These are phyloP conservation scores for Sphaerulina musiva DNA, from an alignment of 2,329 filamentous ascomycete species.

Conservation along the genomic window DNA sequence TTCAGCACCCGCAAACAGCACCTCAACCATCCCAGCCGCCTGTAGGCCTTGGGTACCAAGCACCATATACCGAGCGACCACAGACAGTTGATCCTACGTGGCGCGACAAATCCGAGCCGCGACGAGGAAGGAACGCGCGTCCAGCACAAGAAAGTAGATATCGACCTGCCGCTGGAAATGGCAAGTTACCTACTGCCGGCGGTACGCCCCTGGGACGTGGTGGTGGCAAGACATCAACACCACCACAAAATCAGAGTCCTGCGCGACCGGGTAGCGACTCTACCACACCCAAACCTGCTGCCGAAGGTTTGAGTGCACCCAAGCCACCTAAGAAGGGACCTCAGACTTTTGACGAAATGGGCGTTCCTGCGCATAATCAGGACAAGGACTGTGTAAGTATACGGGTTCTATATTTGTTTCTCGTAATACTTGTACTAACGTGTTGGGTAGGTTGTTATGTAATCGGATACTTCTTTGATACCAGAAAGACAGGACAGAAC, in stretches of 20 bases:
- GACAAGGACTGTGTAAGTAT: slow-evolving; percentile 75
- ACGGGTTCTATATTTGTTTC: too few species aligned
- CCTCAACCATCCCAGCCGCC: slow-evolving; percentile 7
- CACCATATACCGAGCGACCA: slow-evolving; percentile 39
- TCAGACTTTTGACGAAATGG: slow-evolving; percentile 97
- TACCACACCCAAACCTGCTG: slow-evolving; percentile 26
- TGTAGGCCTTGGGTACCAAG: slow-evolving; percentile 34
- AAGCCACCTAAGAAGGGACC: slow-evolving; percentile 64
- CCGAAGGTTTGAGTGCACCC: slow-evolving; percentile 17
- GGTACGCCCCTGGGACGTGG: neutral
- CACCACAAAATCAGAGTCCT: slow-evolving; percentile 16
- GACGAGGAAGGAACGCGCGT: slow-evolving; percentile 15
- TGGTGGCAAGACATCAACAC: slow-evolving; percentile 13
- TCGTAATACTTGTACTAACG: too few species aligned
- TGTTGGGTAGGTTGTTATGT: too few species aligned
- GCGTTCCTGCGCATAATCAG: slow-evolving; percentile 73
- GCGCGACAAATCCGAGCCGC: slow-evolving; percentile 8
- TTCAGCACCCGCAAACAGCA: slow-evolving; percentile 20
- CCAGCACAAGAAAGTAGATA: slow-evolving; percentile 1
- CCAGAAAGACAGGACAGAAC: neutral
- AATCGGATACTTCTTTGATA: neutral
- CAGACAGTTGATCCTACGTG: slow-evolving; percentile 19
- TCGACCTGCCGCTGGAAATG: neutral
- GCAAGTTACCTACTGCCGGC: neutral
- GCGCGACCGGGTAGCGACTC: slow-evolving; percentile 21